These are phyloP conservation scores for Candida anglica DNA, from an alignment of 805 yeast species.

Conservation along the genomic window DNA sequence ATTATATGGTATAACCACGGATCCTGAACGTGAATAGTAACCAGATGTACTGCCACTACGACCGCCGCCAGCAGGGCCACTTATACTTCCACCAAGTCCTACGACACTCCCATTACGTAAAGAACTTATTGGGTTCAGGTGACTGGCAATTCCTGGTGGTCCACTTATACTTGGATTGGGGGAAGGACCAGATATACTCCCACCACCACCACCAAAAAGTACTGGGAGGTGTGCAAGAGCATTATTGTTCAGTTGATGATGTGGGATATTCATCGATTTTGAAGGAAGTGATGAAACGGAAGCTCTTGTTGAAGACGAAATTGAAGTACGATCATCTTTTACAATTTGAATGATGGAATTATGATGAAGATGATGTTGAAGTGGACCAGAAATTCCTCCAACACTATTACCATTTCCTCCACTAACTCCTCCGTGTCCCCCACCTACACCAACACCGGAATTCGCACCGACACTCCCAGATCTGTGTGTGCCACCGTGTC, in stretches of 20 bases:
- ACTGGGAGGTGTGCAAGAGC: conserved; percentile 42
- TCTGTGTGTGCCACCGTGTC: no score
- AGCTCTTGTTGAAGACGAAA: conserved; percentile 29
- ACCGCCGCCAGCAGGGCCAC: conserved; percentile 5
- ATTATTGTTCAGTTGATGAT: conserved; percentile 35
- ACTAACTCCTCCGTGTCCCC: neutral
- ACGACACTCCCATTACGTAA: conserved; percentile 39
- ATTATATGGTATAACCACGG: conserved; percentile 32
- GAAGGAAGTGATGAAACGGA: conserved; percentile 41
- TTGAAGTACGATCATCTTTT: conserved; percentile 34
- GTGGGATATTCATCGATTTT: conserved; percentile 44
- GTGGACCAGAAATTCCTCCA: neutral
- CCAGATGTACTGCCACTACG: conserved; percentile 17
- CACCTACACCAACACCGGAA: neutral
- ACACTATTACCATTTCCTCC: neutral
- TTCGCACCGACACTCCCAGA: no score
- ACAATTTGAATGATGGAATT: conserved; percentile 40
- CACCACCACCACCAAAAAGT: conserved; percentile 35
- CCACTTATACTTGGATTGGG: conserved; percentile 35
- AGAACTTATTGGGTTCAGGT: conserved; percentile 35
- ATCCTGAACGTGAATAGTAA: conserved; percentile 33
- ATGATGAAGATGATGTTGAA: no score
- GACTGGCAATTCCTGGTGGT: conserved; percentile 27
- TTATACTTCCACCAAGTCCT: conserved; percentile 9
- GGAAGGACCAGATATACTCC: conserved; percentile 38